These are phyloP conservation scores for Aureobasidium sp. DNA, from an alignment of 2,329 filamentous ascomycete species.

Conservation along the genomic window DNA sequence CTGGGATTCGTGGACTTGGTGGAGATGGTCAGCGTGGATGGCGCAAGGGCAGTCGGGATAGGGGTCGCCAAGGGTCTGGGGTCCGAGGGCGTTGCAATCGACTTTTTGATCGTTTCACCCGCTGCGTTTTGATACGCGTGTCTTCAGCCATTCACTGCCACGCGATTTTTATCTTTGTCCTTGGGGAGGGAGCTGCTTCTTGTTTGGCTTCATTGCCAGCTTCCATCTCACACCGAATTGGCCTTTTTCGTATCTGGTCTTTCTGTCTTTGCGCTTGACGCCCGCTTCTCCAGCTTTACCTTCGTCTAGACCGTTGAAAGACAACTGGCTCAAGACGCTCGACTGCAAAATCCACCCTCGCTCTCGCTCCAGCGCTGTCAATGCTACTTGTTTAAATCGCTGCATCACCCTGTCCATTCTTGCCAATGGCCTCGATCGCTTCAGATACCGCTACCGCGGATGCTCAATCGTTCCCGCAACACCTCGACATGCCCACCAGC, in stretches of 20 bases:
- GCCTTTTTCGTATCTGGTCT: not conserved
- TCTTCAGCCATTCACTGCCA: constrained; percentile 5
- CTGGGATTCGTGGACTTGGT: not conserved
- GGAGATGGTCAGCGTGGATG: not conserved
- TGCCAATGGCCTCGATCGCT: constrained; percentile 10
- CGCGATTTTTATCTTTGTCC: not conserved
- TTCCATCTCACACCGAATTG: not conserved
- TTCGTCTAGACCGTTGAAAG: not conserved
- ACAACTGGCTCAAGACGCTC: not conserved
- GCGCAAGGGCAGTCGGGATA: not conserved
- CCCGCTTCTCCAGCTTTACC: constrained; percentile 4
- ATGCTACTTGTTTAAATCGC: not conserved
- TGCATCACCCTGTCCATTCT: not conserved
- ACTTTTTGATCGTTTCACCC: constrained; percentile 9
- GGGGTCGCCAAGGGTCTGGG: constrained; percentile 10
- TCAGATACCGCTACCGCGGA: not conserved
- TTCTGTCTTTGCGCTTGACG: not conserved
- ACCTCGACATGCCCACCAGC: not conserved
- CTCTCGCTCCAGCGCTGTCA: not conserved
- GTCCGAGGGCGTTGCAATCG: not conserved
- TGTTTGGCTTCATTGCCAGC: not conserved
- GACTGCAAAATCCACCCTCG: not conserved
- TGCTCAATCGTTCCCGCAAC: not conserved
- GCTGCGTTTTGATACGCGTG: not conserved
- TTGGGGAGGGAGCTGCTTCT: not conserved